phyloP scores from a whole-genome alignment of 2,329 filamentous ascomycete genomes.

The Cercospora citrullina region DNA sequence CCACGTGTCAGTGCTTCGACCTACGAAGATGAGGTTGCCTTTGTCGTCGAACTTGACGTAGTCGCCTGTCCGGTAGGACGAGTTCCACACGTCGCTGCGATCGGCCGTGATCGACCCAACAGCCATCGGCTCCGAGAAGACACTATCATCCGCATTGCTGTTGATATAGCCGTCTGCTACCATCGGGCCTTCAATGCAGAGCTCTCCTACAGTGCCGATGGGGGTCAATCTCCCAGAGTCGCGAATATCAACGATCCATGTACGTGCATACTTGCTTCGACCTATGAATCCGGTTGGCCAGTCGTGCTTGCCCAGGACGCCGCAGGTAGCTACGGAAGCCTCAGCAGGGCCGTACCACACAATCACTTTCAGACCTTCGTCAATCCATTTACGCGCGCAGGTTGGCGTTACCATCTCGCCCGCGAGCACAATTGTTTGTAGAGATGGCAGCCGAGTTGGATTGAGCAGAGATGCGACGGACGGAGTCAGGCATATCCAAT shows the following conservation, averaged over 20 bases:
- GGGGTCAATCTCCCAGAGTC: slow-evolving; percentile 38
- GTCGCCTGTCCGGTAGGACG: slow-evolving; percentile 23
- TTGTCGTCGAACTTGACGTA: slow-evolving; percentile 18
- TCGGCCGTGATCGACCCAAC: slow-evolving; percentile 1
- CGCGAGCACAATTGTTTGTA: not conserved
- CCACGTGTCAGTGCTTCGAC: slow-evolving; percentile 7
- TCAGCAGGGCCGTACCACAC: slow-evolving; percentile 47
- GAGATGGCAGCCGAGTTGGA: slow-evolving; percentile 43
- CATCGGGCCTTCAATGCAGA: slow-evolving; percentile 49
- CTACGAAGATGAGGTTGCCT: slow-evolving; percentile 23
- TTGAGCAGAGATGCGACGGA: slow-evolving; percentile 52
- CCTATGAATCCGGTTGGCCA: slow-evolving; percentile 18
- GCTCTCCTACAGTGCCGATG: slow-evolving; percentile 50
- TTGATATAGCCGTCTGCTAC: slow-evolving; percentile 48
- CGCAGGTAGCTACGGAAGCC: slow-evolving; percentile 17
- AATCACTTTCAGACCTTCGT: slow-evolving; percentile 31
- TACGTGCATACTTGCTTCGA: slow-evolving; percentile 15
- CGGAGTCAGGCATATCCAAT: slow-evolving; percentile 57
- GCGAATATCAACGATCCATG: slow-evolving; percentile 37
- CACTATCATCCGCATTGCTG: slow-evolving; percentile 8
- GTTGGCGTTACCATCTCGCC: slow-evolving; percentile 13
- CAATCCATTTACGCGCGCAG: not conserved
- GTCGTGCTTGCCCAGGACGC: not conserved
- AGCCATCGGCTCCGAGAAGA: not conserved
- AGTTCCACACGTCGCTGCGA: not conserved